These are phyloP conservation scores for Fusarium pininemorale DNA, from an alignment of 2,329 filamentous ascomycete species.

Conservation along the genomic window DNA sequence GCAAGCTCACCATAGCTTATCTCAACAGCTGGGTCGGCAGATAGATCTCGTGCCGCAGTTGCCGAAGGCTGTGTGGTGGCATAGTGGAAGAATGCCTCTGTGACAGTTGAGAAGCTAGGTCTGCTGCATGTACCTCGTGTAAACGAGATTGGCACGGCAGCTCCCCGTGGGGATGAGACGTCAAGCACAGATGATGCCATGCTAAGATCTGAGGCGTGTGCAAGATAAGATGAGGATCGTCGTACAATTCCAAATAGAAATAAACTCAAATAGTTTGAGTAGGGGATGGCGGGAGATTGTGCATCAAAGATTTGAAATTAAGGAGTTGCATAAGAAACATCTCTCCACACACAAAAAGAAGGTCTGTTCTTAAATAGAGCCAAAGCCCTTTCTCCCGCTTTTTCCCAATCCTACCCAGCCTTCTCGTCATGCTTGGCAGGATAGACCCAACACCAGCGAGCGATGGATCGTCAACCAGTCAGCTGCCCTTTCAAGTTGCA, in stretches of 20 bases:
- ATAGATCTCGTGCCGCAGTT: slow-evolving; percentile 51
- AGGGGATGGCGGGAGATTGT: not conserved
- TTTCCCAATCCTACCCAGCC: slow-evolving; percentile 8
- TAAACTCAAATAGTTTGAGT: slow-evolving; percentile 23
- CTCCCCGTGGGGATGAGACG: not conserved
- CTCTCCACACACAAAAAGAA: slow-evolving; percentile 23
- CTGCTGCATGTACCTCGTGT: slow-evolving; percentile 27
- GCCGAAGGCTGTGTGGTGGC: slow-evolving; percentile 49
- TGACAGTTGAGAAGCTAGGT: slow-evolving; percentile 46
- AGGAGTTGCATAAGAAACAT: slow-evolving; percentile 12
- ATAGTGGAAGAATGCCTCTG: slow-evolving; percentile 50
- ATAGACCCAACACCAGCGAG: slow-evolving; percentile 6
- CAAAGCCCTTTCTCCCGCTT: slow-evolving; percentile 4
- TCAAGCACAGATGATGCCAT: slow-evolving; percentile 19
- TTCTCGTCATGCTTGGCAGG: slow-evolving; percentile 31
- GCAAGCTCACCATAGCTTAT: slow-evolving; percentile 59
- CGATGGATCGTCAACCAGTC: slow-evolving; percentile 3
- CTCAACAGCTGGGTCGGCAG: slow-evolving; percentile 39
- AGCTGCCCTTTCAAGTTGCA: slow-evolving; percentile 22
- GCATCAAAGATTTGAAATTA: slow-evolving; percentile 30
- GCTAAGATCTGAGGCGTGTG: slow-evolving; percentile 1
- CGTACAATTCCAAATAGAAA: slow-evolving; percentile 2
- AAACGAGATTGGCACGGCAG: slow-evolving; percentile 32
- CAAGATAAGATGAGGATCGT: slow-evolving; percentile 28
- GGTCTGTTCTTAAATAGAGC: slow-evolving; percentile 27